Conservation (phyloP, 345 rosid genomes). For the Acer saccharum region DNA sequence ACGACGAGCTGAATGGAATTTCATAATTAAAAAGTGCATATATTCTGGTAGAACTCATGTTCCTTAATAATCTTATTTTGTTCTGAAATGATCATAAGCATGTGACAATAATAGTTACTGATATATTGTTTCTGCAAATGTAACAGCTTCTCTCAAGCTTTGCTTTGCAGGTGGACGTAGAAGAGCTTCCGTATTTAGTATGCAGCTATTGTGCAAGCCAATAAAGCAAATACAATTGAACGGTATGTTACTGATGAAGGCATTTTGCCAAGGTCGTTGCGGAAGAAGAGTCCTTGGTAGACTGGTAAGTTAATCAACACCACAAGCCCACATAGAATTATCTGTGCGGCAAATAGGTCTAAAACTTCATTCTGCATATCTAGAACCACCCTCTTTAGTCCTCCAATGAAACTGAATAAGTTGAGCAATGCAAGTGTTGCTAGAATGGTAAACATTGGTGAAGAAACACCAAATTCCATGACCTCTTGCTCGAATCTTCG, state of each 20-base stretch:
- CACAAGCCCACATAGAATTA: slow-evolving; percentile 32
- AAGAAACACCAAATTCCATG: slow-evolving; percentile 46
- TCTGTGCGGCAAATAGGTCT: slow-evolving; percentile 35
- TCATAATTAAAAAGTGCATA: neutral
- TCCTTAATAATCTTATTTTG: neutral
- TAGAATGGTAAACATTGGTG: slow-evolving; percentile 46
- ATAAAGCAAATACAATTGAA: slow-evolving; percentile 30
- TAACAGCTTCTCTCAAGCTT: neutral
- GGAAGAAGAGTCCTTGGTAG: slow-evolving; percentile 33
- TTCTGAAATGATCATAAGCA: neutral
- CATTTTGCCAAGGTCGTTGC: slow-evolving; percentile 46
- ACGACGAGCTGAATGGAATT: neutral
- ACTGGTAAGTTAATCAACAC: slow-evolving; percentile 41
- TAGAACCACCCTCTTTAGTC: slow-evolving; percentile 20
- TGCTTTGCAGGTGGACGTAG: neutral
- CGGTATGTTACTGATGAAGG: slow-evolving; percentile 29
- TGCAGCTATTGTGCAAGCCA: slow-evolving; percentile 30
- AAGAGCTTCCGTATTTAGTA: neutral
- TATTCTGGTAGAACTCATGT: neutral
- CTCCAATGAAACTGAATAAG: slow-evolving; percentile 30
- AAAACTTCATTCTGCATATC: neutral
- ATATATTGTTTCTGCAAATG: neutral
- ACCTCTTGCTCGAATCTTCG: slow-evolving; percentile 37
- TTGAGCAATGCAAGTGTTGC: slow-evolving; percentile 48
- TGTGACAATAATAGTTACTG: neutral